These are phyloP conservation scores for Pyrrhoderma lamaoense DNA, from an alignment of 1,284 basidiomycete species.

Conservation along the genomic window DNA sequence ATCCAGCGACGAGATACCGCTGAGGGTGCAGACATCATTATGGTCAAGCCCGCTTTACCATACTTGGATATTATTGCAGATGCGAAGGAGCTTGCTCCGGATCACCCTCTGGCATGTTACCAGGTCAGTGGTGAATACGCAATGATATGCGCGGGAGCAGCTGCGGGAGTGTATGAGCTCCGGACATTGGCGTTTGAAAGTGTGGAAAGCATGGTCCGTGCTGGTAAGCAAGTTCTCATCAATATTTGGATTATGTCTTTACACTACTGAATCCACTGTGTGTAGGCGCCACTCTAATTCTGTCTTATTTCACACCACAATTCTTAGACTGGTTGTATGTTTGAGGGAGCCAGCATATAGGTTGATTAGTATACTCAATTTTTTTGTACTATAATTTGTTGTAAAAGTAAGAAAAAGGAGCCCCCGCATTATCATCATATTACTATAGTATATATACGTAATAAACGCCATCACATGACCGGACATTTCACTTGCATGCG, in stretches of 20 bases:
- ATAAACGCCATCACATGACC: too few relatives aligned
- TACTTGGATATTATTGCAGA: slow-evolving; percentile 96
- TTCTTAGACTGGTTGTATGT: slow-evolving; percentile 85
- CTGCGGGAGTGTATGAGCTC: slow-evolving; percentile 88
- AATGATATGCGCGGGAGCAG: slow-evolving; percentile 92
- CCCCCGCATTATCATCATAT: too few relatives aligned
- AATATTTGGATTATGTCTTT: slow-evolving; percentile 11
- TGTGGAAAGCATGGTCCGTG: slow-evolving; percentile 83
- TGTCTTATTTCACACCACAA: slow-evolving; percentile 94
- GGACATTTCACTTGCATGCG: too few relatives aligned
- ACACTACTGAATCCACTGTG: slow-evolving; percentile 11
- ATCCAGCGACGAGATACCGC: slow-evolving; percentile 73
- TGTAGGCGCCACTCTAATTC: slow-evolving; percentile 78
- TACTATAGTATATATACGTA: too few relatives aligned
- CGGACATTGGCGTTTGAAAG: slow-evolving; percentile 92
- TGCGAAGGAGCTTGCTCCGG: slow-evolving; percentile 73
- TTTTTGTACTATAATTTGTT: too few relatives aligned
- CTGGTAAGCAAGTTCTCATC: slow-evolving; percentile 47
- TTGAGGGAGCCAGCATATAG: slow-evolving; percentile 25
- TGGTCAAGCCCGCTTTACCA: slow-evolving; percentile 96
- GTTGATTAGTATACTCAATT: neutral
- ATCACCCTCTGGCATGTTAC: slow-evolving; percentile 91
- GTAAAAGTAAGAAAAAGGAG: too few relatives aligned
- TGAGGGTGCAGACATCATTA: slow-evolving; percentile 98
- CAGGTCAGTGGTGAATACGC: slow-evolving; percentile 97